Conservation (phyloP, 257 asterid genomes). For the Przewalskia tangutica region DNA sequence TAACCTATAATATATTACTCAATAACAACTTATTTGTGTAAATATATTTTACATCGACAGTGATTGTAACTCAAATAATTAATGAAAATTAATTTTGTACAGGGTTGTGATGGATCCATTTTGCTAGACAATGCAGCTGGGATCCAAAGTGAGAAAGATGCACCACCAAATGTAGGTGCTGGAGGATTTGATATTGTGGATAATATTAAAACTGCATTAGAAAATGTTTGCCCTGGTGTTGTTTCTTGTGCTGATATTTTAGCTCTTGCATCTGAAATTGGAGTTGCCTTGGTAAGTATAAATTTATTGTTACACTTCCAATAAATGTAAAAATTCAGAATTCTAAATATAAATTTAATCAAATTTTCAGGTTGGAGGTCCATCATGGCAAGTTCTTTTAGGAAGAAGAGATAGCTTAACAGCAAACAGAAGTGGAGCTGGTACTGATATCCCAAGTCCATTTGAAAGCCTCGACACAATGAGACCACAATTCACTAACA, state of each 20-base stretch:
- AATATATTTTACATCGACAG: too few relatives aligned
- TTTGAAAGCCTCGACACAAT: conserved; percentile 1
- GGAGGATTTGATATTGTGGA: conserved; percentile 24
- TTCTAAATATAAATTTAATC: neutral
- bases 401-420: conserved; percentile 26
- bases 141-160: conserved; percentile 24
- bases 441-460: conserved; percentile 16
- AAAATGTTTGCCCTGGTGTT: conserved; percentile 22
- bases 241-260: conserved; percentile 39
- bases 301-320: too few relatives aligned
- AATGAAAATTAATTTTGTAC: neutral
- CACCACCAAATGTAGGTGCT: conserved; percentile 3
- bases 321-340: too few relatives aligned
- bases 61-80: too few relatives aligned
- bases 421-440: conserved; percentile 20
- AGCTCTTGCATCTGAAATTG: conserved; percentile 21
- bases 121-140: conserved; percentile 22
- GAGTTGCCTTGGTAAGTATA: conserved; percentile 25
- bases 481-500: conserved; percentile 5
- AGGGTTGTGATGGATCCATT: conserved; percentile 38
- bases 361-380: conserved; percentile 21
- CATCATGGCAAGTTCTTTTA: conserved; percentile 17
- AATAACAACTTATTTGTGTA: too few relatives aligned
- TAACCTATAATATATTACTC: too few relatives aligned
- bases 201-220: conserved; percentile 25